A percentile compares a stretch with the other conserved stretches of the same genome.
Evolutionary conservation across 768 basidiomycete genomes (phyloP).

Genomic region (Boletus sp.): DNA sequence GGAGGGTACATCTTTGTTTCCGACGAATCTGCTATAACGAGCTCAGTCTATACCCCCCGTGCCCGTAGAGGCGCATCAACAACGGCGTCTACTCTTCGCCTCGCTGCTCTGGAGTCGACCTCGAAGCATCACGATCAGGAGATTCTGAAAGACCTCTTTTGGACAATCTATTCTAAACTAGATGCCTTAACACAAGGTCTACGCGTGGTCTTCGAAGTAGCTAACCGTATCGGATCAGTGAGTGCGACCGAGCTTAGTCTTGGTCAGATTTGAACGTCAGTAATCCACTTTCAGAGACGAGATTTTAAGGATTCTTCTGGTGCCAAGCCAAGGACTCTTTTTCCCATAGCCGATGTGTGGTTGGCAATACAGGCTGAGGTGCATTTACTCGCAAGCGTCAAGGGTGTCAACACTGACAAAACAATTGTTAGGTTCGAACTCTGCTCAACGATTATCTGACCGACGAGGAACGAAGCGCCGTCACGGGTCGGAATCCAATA

Average conservation of each 20-base stretch:
- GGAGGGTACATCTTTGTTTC: slow-evolving; percentile 49
- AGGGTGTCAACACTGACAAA: slow-evolving; percentile 2
- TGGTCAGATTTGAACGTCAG: neutral
- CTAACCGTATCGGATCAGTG: slow-evolving; percentile 87
- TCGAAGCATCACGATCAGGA: slow-evolving; percentile 77
- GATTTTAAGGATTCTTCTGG: slow-evolving; percentile 88
- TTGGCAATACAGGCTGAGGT: slow-evolving; percentile 88
- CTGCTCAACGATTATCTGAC: slow-evolving; percentile 86
- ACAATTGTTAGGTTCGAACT: slow-evolving; percentile 61
- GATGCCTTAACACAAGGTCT: slow-evolving; percentile 92
- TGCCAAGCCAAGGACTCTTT: slow-evolving; percentile 69
- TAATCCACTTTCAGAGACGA: slow-evolving; percentile 54
- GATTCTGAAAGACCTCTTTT: slow-evolving; percentile 87
- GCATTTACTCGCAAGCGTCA: neutral
- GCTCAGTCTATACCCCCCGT: slow-evolving; percentile 26
- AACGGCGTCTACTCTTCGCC: slow-evolving; percentile 55
- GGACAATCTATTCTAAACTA: slow-evolving; percentile 95
- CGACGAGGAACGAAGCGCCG: slow-evolving; percentile 82
- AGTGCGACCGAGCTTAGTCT: slow-evolving; percentile 31
- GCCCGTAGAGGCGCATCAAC: slow-evolving; percentile 26
- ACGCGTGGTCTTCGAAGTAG: slow-evolving; percentile 85
- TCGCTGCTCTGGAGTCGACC: slow-evolving; percentile 71
- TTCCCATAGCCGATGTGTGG: slow-evolving; percentile 87
- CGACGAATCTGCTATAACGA: slow-evolving; percentile 16
- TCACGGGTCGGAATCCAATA: slow-evolving; percentile 81